Conservation (phyloP, 1,284 basidiomycete genomes). For the Pterula multifida region DNA sequence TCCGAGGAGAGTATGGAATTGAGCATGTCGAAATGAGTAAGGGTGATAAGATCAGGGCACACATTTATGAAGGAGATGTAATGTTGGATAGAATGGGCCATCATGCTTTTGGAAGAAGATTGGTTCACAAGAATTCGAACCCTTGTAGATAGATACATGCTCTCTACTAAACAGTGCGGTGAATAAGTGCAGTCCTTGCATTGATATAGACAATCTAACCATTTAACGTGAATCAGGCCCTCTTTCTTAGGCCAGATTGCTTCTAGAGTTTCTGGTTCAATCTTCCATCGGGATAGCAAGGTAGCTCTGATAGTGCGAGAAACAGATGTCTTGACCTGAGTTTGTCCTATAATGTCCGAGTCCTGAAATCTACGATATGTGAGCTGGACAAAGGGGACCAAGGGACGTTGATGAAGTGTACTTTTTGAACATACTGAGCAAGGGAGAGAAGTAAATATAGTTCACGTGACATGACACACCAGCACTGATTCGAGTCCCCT, state of each 20-base stretch:
- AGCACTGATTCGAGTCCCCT: not conserved
- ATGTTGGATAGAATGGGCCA: conserved; percentile 82
- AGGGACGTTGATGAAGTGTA: conserved; percentile 17
- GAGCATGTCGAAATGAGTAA: conserved; percentile 4
- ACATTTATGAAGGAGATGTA: conserved; percentile 89
- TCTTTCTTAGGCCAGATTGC: conserved; percentile 99
- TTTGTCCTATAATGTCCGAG: conserved; percentile 85
- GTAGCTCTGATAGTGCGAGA: conserved; percentile 81
- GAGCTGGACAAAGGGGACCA: conserved; percentile 10
- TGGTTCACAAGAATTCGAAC: conserved; percentile 77
- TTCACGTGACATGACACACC: not conserved
- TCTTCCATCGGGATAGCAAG: conserved; percentile 79
- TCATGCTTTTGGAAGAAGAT: conserved; percentile 97
- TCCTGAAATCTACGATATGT: conserved; percentile 58
- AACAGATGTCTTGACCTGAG: conserved; percentile 91
- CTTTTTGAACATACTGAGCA: conserved; percentile 49
- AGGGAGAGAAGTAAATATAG: conserved; percentile 7
- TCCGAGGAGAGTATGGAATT: not conserved
- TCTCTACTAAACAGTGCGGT: conserved; percentile 58
- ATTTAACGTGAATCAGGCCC: conserved; percentile 84
- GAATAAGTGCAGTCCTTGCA: not conserved
- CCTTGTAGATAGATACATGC: conserved; percentile 86
- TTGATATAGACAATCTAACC: conserved; percentile 48
- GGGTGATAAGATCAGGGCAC: conserved; percentile 16
- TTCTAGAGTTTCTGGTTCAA: conserved; percentile 74